Percentiles rank a stretch among this genome's conserved stretches.
Conservation (phyloP, 305 asterid species). For the Rubia balearica region DNA sequence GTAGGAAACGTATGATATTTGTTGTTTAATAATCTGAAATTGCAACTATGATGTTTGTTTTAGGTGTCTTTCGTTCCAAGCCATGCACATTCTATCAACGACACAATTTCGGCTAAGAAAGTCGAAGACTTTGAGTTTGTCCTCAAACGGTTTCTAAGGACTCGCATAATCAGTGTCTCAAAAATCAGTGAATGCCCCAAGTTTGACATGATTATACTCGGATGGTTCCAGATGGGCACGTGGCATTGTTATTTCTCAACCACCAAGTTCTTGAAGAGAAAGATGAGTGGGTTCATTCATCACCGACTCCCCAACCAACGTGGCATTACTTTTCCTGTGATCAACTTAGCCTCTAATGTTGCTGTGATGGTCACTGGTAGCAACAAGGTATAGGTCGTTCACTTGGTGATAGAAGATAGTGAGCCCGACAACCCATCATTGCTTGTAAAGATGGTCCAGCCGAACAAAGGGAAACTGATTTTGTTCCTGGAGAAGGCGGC, state of each 20-base stretch:
- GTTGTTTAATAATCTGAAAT: no score
- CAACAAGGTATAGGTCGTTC: constrained; percentile 59
- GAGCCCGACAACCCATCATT: constrained; percentile 33
- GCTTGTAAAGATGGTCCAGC: constrained; percentile 66
- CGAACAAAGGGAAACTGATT: constrained; percentile 53
- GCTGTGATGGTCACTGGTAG: constrained; percentile 42
- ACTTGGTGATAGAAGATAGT: constrained; percentile 36
- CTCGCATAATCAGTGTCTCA: no score
- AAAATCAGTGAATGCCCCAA: no score
- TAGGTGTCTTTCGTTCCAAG: no score
- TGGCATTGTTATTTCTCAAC: constrained; percentile 72
- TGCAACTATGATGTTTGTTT: no score
- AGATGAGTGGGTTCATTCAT: constrained; percentile 79
- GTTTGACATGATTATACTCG: no score
- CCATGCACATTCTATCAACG: no score
- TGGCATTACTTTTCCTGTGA: constrained; percentile 70
- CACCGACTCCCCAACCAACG: constrained; percentile 77
- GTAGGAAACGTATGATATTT: no score
- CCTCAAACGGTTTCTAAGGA: no score
- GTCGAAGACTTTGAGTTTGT: no score
- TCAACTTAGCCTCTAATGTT: constrained; percentile 73
- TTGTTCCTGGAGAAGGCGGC: constrained; percentile 78
- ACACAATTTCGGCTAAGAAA: no score
- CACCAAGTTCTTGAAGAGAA: constrained; percentile 47
- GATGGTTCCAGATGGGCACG: neutral